Base-by-base conservation (phyloP, 371 early-diverging fungal genomes). In the Lichtheimia ramosa region DNA sequence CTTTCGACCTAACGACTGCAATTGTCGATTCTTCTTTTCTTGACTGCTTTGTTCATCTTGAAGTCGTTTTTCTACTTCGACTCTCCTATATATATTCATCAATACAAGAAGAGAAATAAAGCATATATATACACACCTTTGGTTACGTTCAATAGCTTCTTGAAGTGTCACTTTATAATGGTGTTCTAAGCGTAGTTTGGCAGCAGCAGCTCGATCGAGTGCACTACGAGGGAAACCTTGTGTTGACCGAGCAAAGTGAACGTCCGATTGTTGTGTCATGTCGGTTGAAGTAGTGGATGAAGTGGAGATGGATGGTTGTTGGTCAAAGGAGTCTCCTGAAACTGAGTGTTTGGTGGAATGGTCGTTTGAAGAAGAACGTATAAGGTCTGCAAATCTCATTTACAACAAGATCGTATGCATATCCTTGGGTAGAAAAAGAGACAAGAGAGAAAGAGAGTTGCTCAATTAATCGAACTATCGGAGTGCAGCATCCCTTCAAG, bases 91-190 rank as follows among this genome's bases (percentile, higher is more conserved):
- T 0, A 6, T 1, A 50, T n/a, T n/a, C n/a, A n/a, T n/a, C n/a
- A n/a, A n/a, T n/a, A n/a, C n/a, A n/a, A n/a, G n/a, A n/a, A n/a
- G n/a, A n/a, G n/a, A n/a, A n/a, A n/a, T n/a, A n/a, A n/a, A n/a
- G n/a, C n/a, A n/a, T n/a, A n/a, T n/a, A 50, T 16, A 2, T 5
- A 50, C 13, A 6, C 43, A 88, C 88, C 96, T 83, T 61, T 88
- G 84, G 62, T 92, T 92, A 56, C 96, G 73, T 61, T 97, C 98
- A 68, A 89, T 88, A 60, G 93, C 92, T 64, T 95, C 95, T 20
- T 89, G 84, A 56, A 96, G 82, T 20, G 89, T 77, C 18, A 84
- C 79, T 66, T 92, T 92, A 75, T 97, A 97, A 63, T 91, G 93
- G 66, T 90, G 80, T 63, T 96, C 94, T 25, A 97, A 76, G 49